Evolutionary conservation across 2,329 filamentous ascomycete genomes (phyloP).

Genomic region (Cytospora piceicola): DNA sequence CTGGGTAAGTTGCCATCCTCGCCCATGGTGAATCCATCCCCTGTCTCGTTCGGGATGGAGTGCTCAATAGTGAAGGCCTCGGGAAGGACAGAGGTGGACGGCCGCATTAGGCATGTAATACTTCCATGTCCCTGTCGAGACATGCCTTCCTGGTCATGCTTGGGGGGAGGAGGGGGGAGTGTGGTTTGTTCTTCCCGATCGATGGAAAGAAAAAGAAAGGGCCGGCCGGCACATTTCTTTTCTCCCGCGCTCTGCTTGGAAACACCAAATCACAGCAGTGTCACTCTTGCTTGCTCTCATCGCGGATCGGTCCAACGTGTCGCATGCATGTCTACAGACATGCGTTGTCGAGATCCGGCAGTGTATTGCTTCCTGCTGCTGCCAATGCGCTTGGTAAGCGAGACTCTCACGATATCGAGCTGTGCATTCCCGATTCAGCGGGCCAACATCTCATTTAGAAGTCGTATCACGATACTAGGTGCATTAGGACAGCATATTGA

Average conservation of each 20-base stretch:
- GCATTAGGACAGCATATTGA: neutral
- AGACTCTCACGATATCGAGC: constrained; percentile 22
- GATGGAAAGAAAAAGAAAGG: neutral
- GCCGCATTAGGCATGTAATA: constrained; percentile 20
- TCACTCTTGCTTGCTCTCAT: constrained; percentile 4
- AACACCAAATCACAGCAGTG: constrained; percentile 1
- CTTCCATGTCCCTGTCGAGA: neutral
- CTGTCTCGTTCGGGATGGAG: constrained; percentile 15
- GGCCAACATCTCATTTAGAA: neutral
- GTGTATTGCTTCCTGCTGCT: constrained; percentile 13
- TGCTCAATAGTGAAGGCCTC: constrained; percentile 21
- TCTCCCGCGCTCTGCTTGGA: neutral
- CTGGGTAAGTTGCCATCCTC: constrained; percentile 6
- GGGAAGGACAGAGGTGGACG: constrained; percentile 19
- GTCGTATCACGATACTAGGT: constrained; percentile 10
- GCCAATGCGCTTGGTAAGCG: constrained; percentile 27
- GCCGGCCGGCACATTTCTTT: neutral
- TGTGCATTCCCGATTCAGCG: constrained; percentile 25
- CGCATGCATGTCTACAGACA: constrained; percentile 20
- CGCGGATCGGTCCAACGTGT: constrained; percentile 21
- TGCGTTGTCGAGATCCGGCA: constrained; percentile 21
- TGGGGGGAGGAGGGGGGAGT: neutral
- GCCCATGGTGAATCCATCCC: neutral
- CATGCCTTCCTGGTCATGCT: neutral
- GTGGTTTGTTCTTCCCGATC: neutral